These are phyloP conservation scores for Colletotrichum cuscutae DNA, from an alignment of 2,329 filamentous ascomycete species.

Conservation along the genomic window DNA sequence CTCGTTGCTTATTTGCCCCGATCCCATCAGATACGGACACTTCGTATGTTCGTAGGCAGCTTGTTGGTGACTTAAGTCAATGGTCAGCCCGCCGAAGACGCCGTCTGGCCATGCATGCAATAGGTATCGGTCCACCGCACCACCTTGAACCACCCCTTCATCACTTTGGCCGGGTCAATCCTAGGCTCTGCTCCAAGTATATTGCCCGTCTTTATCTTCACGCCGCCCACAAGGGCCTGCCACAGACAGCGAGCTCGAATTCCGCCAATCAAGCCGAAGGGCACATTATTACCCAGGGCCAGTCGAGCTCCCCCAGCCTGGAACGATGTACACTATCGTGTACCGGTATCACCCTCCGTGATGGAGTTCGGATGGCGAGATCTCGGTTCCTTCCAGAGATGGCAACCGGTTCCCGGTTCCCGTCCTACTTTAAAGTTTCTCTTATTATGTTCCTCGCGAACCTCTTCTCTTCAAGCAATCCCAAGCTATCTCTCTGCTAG, in stretches of 20 bases:
- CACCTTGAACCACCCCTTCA: constrained; percentile 9
- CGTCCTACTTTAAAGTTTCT: background rate
- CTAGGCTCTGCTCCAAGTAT: constrained; percentile 17
- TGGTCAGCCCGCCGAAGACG: too few species aligned
- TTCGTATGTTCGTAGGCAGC: background rate
- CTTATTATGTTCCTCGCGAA: background rate
- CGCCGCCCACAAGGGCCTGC: background rate
- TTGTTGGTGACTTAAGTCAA: too few species aligned
- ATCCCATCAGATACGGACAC: background rate
- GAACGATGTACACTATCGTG: background rate
- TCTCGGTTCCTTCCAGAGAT: background rate
- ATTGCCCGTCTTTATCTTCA: constrained; percentile 10
- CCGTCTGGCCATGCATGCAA: background rate
- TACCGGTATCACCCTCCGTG: background rate
- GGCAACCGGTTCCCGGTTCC: background rate
- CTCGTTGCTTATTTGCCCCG: background rate
- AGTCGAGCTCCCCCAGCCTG: background rate
- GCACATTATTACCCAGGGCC: background rate
- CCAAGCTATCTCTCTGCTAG: background rate
- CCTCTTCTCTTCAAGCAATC: background rate
- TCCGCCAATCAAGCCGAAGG: constrained; percentile 15
- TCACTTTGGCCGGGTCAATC: constrained; percentile 14
- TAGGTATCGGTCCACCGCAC: constrained; percentile 3
- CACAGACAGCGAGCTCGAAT: background rate
- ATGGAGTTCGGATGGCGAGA: constrained; percentile 10